Base-by-base conservation (phyloP, 1,284 basidiomycete genomes). In the Laetiporus sulphureus region DNA sequence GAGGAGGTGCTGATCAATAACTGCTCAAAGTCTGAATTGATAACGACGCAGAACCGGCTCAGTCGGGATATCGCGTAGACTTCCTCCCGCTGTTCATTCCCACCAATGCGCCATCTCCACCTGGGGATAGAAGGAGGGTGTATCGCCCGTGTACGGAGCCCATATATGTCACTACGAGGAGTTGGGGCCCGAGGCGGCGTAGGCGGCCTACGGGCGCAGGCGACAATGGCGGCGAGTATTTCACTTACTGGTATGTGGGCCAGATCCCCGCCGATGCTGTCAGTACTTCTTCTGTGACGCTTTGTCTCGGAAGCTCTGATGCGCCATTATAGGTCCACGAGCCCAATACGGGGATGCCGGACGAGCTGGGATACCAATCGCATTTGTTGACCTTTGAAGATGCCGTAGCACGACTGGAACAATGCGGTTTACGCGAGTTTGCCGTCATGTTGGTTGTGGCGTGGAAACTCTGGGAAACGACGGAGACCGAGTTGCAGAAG, bases 51-150 rank as follows among this genome's bases (percentile, higher is more conserved):
- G 27, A 19, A 6, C 32, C 32, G 8, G 27, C 25, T 29, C 49
- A 79, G 77, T 71, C 74, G n/a, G 76, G 77, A 8, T 76, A 71
- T 49, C 63, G 62, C 8, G 68, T 65, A n/a, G 48, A 65, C 20
- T 71, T 75, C 41, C 56, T 79, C 6, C 75, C 75, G 0, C 46
- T 79, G 8, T 55, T 59, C 38, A 65, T 61, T 19, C 54, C 57
- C 0, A 63, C 63, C 10, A 61, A 60, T 16, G 67, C 70, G 1
- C 75, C 75, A 0, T 15, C 44, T 1, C 55, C 71, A 3, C 71
- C 66, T 0, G 38, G 5, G 13, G 47, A 47, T 4, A 19, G 32
- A 3, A 4, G 16, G 8, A 19, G 22, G 30, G 37, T 16, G 13
- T 34, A n/a, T n/a, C n/a, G n/a, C 3, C 62, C 59, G 1, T 67